Base-by-base conservation (phyloP, 768 basidiomycete genomes). In the Boletales sp. region DNA sequence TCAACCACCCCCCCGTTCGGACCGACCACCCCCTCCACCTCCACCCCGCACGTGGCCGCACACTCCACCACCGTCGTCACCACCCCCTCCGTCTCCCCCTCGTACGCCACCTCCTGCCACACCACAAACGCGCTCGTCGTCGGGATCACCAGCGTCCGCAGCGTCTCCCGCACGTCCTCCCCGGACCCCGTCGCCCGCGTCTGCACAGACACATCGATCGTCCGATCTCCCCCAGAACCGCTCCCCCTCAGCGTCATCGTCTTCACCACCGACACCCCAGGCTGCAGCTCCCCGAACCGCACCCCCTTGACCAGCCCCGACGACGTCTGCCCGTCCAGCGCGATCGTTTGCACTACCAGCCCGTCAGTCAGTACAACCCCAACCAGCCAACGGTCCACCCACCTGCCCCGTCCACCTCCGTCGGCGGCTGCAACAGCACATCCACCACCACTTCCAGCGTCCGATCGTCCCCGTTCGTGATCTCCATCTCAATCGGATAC, bases 141-240 rank as follows among this genome's bases (percentile, higher is more conserved):
- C 2, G 85, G 80, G 13, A 97, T 75, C 6, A 75, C 66, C 13
- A 94, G 62, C 10, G 89, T 86, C 51, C 76, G 79, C 41, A 89
- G 69, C 0, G 77, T 76, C 61, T 95, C 93, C 17, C 55, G 44
- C 8, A 41, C 48, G n/a, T 66, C 21, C 21, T 21, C 21, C 21
- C 2, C 4, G 2, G 21, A 21, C 2, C 2, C 21, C 21, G 21
- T 47, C 21, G 76, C 62, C 19, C 72, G 73, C 9, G 90, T 85
- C 48, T 84, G 86, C 32, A 94, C 70, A 0, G 91, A 93, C 32
- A 95, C 72, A 61, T 97, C 94, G 47, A 97, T 66, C 39, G 82
- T 75, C 39, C 92, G 79, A 45, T 87, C 81, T 2, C 87, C 90
- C 1, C 79, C 71, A 2, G 76, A 78, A 13, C 90, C 86, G 0